Percentiles rank a stretch among this genome's conserved stretches.
phyloP scores from a whole-genome alignment of 345 rosid species.

The Eucalyptus decipiens region DNA sequence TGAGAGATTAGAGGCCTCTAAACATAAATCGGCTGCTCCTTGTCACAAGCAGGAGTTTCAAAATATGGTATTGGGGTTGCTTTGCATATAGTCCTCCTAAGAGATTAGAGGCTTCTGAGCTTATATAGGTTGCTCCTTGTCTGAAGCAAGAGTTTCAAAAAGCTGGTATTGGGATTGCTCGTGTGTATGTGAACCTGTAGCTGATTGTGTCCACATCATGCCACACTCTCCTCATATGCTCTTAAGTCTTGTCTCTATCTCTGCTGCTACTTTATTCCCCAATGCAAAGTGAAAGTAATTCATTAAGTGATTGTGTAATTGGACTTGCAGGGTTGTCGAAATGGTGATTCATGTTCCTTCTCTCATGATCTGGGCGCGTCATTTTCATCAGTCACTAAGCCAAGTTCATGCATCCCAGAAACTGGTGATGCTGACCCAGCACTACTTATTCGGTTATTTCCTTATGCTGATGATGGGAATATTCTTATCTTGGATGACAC shows the following conservation, averaged over 20 bases:
- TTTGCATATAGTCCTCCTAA: background rate
- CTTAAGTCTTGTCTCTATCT: background rate
- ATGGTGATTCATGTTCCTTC: conserved; percentile 52
- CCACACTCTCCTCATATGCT: background rate
- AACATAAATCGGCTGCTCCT: background rate
- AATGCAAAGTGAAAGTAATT: background rate
- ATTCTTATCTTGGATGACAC: conserved; percentile 38
- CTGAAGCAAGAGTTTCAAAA: background rate
- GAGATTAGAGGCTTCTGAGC: background rate
- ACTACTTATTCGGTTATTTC: conserved; percentile 36
- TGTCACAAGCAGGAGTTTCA: background rate
- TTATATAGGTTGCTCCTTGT: background rate
- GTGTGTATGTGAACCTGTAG: background rate
- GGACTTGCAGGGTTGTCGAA: conserved; percentile 73
- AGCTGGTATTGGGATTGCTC: background rate
- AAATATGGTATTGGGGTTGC: background rate
- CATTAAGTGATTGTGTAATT: background rate
- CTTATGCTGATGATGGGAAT: conserved; percentile 31
- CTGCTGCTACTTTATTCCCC: background rate
- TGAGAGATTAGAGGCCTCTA: background rate
- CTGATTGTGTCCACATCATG: background rate
- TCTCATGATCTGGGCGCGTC: conserved; percentile 39
- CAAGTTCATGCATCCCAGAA: conserved; percentile 43
- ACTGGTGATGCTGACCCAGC: conserved; percentile 25
- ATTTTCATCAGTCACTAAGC: conserved; percentile 2